Percentiles rank a stretch among this genome's conserved stretches.
phyloP scores from a whole-genome alignment of 2,329 filamentous ascomycete species.

The Monosporascus cannonballus region DNA sequence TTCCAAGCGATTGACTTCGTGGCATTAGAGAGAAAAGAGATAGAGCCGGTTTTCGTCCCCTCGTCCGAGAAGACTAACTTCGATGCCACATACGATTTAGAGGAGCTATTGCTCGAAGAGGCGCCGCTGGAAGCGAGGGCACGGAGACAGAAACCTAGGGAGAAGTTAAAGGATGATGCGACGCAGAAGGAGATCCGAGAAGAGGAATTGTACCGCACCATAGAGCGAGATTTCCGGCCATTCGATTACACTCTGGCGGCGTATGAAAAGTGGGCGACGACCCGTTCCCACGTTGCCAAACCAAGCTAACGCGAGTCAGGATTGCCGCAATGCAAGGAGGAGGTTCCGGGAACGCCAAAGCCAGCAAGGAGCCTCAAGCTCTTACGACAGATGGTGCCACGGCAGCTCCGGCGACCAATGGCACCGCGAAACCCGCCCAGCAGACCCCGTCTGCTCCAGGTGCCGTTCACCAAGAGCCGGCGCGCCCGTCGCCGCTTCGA shows the following conservation, averaged over 20 bases:
- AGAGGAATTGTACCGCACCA: conserved; percentile 89
- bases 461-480: neutral
- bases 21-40: conserved; percentile 75
- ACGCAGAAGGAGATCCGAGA: conserved; percentile 92
- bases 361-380: conserved; percentile 33
- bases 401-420: conserved; percentile 28
- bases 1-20: conserved; percentile 83
- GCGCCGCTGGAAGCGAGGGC: conserved; percentile 90
- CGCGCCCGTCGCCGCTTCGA: conserved; percentile 27
- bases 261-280: conserved; percentile 59
- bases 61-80: conserved; percentile 99
- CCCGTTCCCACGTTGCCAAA: neutral
- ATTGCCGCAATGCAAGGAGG: conserved; percentile 28
- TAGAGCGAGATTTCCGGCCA: conserved; percentile 87
- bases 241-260: conserved; percentile 89
- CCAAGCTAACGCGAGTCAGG: conserved; percentile 21
- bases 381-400: conserved; percentile 46
- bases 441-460: conserved; percentile 8
- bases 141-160: conserved; percentile 86
- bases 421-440: conserved; percentile 10
- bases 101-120: conserved; percentile 89
- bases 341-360: conserved; percentile 14
- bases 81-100: conserved; percentile 94
- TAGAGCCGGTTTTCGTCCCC: conserved; percentile 86
- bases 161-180: conserved; percentile 87